Base-by-base conservation (phyloP, 2,329 filamentous ascomycete genomes). In the Sporothrix pseudoabietina region DNA sequence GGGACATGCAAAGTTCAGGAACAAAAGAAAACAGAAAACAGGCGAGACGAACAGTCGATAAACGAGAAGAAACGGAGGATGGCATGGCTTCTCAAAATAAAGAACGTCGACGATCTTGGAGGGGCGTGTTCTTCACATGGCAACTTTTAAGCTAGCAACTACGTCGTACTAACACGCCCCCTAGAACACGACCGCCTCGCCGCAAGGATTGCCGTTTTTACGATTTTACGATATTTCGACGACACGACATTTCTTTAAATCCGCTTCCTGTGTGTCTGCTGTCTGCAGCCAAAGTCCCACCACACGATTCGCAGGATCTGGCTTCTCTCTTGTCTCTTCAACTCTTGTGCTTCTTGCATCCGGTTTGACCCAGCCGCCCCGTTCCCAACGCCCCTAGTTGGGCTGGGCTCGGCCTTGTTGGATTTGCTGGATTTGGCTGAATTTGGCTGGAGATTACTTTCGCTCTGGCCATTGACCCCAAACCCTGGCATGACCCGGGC, bases 381-480 rank as follows among this genome's bases (percentile, higher is more conserved):
- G 41, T 71, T 35, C 10, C 54, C 41, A 44, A 44, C 35, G n/a
- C 9, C 26, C 54, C 26, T 12, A 35, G 10, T 44, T 44, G 49
- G 39, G 16, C n/a, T 14, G 22, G 16, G 7, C 41, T 39, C 22
- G 52, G 54, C 35, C 30, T 41, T 35, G 54, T 30, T 59, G 55
- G 54, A 61, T 30, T 32, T 70, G 52, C 63, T 30, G 63, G 35
- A 12, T 59, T 44, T 41, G 32, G 47, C 66, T 54, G 30, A 30
- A 26, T 35, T 14, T 41, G 30, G 65, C 39, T 54, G 54, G 2
- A 30, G 14, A 47, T 66, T 49, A 16, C 12, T 4, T 44, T 44
- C 49, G 71, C 72, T 75, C 75, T 75, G 75, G 54, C 75, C 75
- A 76, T 39, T 69, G 57, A 35, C 47, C 73, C 71, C 74, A 35